Evolutionary conservation across 108 stramenopile species (phyloP), one percentile per base, ranked within the genome.

Genomic region (Phaeodactylum tricornutum): DNA sequence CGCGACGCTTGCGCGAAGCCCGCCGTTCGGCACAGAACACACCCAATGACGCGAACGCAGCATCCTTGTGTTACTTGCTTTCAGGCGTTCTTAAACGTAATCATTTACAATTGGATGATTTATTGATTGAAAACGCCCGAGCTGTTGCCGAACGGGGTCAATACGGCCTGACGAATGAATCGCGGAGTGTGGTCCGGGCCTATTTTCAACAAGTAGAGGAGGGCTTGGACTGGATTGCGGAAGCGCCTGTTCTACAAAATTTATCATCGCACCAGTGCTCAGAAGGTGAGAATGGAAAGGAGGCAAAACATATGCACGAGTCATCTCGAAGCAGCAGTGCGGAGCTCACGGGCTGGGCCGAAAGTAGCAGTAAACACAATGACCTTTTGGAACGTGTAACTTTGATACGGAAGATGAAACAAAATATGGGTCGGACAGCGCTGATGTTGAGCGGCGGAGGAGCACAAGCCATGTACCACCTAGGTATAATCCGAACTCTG

Each of bases 391-490:
- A 81, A 50, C 78, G 88, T 16, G 63, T 78, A 16, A 71, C 50
- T 0, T 47, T 92, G 14, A 54, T 95, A 4, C 64, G 73, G 15
- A 85, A 87, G 47, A 76, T 87, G 73, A 86, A 84, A 36, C 84
- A 85, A 50, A 88, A 83, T 67, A 75, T 88, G 61, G 94, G 94
- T 16, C 75, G 75, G 17, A 87, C 94, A 21, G 90, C 90, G 17
- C 59, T 95, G 46, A 90, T 89, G 86, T 54, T 95, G 6, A 79
- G 77, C 15, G 94, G 94, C 35, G 94, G 94, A 15, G 94, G 94
- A 29, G 85, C 89, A 2, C 86, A 88, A 42, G 84, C 90, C 23
- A 95, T 95, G 94, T 95, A 95, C 54, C 94, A 95, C 57, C 47
- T 88, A 4, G 94, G 94, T 19, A 79, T 86, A 15, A 73, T 95